Base-by-base conservation (phyloP, 2,329 filamentous ascomycete species). In the Diplodia sapinea region DNA sequence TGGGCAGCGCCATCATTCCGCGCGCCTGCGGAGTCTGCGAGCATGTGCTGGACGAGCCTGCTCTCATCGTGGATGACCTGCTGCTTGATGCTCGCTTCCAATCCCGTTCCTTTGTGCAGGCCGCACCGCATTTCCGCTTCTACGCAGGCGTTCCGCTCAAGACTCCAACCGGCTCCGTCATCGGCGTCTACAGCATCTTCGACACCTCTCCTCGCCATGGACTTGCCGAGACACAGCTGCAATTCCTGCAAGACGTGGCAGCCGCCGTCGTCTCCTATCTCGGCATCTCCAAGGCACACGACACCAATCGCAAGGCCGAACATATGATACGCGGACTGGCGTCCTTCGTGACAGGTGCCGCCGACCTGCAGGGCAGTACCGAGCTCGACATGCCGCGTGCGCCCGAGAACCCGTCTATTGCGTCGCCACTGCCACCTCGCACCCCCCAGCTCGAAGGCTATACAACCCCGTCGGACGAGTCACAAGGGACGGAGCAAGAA, bases 11-110 rank as follows among this genome's bases (percentile, higher is more conserved):
- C 51, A 72, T 74, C 11, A 74, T 79, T 50, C 74, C 76, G 7
- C 75, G 75, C 51, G 69, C 74, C 33, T 68, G 72, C 66, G 77
- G 74, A 64, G 72, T 79, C 29, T 78, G 76, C 68, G 72, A 70
- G 11, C 4, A 9, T 15, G 38, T 65, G 11, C 6, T 65, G 12
- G 15, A 8, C 2, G 23, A 33, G 13, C 11, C 7, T 1, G 11
- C 20, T 12, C 23, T 65, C 23, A 7, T 65, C 51, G 43, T 65
- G 17, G 49, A 65, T 1, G 63, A 65, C 17, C 17, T 65, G 33
- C 20, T 20, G 17, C n/a, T 36, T 4, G 63, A 55, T 17, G 33
- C 29, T 0, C 23, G 36, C 6, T 49, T 31, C 23, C 17, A 12
- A 8, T 8, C 4, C 31, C 47, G 75, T 64, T 72, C 74, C 17